Evolutionary conservation across 2,329 filamentous ascomycete species (phyloP), one percentile per base, ranked within the genome.

Genomic region (Exophiala sp.): DNA sequence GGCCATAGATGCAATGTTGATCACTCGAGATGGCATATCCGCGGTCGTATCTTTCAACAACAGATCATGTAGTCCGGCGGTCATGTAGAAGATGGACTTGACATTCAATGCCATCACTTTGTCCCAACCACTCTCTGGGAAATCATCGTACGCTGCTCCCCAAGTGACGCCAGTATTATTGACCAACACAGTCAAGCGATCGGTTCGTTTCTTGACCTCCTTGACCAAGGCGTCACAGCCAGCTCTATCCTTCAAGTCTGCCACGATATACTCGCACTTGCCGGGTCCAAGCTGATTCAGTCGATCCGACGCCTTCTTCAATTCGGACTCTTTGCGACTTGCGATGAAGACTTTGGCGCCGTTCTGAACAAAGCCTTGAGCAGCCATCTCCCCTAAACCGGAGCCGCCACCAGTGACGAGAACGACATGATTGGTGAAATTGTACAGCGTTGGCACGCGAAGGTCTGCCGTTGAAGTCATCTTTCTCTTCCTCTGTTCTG

Each of bases 141-240:
- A 83, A 65, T 82, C 73, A 55, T 81, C 77, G 64, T 82, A 82
- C 24, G 79, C 75, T 21, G 75, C 80, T 8, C 79, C 80, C 74
- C 78, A 80, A 48, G 76, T 78, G 7, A 74, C 78, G 12, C 78
- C 78, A 7, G 77, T 77, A 61, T 79, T 80, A 63, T 80, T 80
- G 48, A 80, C 69, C 16, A 79, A 66, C 20, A 79, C 74, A 60
- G 66, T 78, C 67, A 79, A 50, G 10, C 67, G 62, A 35, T 71
- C 69, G 2, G 66, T 66, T 8, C 71, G 69, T 64, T 76, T 76
- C 55, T 71, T 71, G 32, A 79, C 65, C 57, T 78, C 77, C n/a
- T 71, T 71, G 8, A 74, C 74, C 33, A 80, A 66, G 24, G 65
- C 73, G 51, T 76, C 71, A 57, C 76, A 74, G 2, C 78, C 77